Percentiles rank a stretch among this genome's conserved stretches.
Evolutionary conservation across 129 eudicot genomes (phyloP).

Genomic region (Centrapalus pauciflorus): DNA sequence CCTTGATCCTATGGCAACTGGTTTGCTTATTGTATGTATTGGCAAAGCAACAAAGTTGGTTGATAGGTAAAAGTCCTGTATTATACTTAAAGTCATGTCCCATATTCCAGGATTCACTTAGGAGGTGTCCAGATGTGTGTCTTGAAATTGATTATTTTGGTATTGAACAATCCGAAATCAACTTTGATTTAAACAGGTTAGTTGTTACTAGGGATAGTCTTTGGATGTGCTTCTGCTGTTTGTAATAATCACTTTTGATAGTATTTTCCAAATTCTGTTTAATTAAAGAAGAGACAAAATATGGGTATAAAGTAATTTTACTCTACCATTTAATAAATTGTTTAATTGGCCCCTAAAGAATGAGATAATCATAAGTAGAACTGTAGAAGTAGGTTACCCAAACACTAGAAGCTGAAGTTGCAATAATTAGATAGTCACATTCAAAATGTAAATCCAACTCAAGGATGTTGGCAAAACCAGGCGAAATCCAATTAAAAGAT

Average conservation of each 20-base stretch:
- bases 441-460: background rate
- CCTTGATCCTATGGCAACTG: conserved; percentile 98
- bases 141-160: background rate
- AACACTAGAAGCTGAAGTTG: background rate
- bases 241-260: background rate
- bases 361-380: background rate
- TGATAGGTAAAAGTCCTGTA: conserved; percentile 55
- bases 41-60: conserved; percentile 95
- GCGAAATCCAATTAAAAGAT: no score
- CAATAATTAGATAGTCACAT: conserved; percentile 1
- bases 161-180: background rate
- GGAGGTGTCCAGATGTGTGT: background rate
- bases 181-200: background rate
- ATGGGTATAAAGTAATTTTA: background rate
- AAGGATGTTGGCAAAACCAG: no score
- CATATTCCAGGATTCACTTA: no score
- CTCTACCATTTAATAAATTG: background rate
- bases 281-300: background rate
- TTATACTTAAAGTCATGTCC: conserved; percentile 13
- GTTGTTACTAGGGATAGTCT: background rate
- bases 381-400: background rate
- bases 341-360: background rate
- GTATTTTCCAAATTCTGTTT: background rate
- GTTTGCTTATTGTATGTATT: conserved; percentile 86
- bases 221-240: background rate